Evolutionary conservation across 2,329 filamentous ascomycete species (phyloP).

Genomic region (Hypoxylon sp.): DNA sequence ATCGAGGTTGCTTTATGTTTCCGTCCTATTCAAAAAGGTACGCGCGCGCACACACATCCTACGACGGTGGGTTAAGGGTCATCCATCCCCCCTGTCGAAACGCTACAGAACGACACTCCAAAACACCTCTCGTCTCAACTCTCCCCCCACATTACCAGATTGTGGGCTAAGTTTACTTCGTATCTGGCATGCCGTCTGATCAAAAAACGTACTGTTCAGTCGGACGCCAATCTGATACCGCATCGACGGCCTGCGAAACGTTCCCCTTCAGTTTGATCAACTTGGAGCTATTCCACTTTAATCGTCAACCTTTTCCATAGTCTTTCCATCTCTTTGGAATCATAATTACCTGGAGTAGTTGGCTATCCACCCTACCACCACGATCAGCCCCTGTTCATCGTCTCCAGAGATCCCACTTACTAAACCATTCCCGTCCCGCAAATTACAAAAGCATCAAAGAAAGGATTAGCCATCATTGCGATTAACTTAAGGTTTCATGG

Average conservation of each 20-base stretch:
- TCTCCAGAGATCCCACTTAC: conserved; percentile 23
- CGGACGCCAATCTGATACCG: conserved; percentile 50
- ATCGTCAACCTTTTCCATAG: conserved; percentile 27
- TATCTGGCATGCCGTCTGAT: conserved; percentile 40
- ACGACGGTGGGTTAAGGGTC: conserved; percentile 18
- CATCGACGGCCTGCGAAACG: conserved; percentile 54
- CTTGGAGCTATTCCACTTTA: conserved; percentile 35
- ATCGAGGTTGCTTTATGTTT: conserved; percentile 10
- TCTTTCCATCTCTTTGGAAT: conserved; percentile 21
- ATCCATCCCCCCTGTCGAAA: conserved; percentile 49
- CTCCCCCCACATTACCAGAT: conserved; percentile 30
- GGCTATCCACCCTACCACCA: conserved; percentile 1
- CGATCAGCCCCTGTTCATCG: conserved; percentile 38
- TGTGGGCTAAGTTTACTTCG: conserved; percentile 27
- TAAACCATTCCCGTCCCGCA: conserved; percentile 21
- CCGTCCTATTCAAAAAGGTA: conserved; percentile 4
- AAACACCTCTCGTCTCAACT: conserved; percentile 57
- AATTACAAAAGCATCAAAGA: conserved; percentile 29
- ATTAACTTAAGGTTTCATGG: conserved; percentile 52
- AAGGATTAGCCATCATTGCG: conserved; percentile 39
- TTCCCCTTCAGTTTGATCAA: conserved; percentile 56
- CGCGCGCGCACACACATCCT: conserved; percentile 15
- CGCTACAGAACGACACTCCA: conserved; percentile 46
- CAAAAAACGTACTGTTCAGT: conserved; percentile 30
- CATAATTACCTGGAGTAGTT: conserved; percentile 12